phyloP scores from a whole-genome alignment of 108 stramenopile species.

The Bacterosira constricta region DNA sequence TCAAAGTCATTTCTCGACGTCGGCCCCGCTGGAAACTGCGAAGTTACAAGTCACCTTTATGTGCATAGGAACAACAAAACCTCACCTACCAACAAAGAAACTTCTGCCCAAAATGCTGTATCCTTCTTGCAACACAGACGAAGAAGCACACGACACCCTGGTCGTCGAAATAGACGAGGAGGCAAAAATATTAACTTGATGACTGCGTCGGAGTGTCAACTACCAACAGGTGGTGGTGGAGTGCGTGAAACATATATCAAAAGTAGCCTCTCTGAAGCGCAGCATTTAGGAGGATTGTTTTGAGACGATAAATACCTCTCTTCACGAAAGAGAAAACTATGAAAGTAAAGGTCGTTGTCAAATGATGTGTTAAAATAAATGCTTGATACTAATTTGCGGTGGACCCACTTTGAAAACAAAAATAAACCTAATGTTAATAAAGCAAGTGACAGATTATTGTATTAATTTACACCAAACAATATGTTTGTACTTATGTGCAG shows the following conservation, averaged over 20 bases:
- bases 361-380: too few species aligned
- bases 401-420: too few species aligned
- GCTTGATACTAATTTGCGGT: too few species aligned
- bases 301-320: too few species aligned
- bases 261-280: slow-evolving; percentile 34
- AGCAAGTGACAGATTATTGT: too few species aligned
- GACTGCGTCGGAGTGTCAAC: slow-evolving; percentile 36
- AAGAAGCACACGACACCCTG: background rate
- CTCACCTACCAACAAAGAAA: background rate
- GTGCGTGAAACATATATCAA: slow-evolving; percentile 19
- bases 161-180: background rate
- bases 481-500: too few species aligned
- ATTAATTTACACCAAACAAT: too few species aligned
- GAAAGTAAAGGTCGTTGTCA: too few species aligned
- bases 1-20: slow-evolving; percentile 14
- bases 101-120: slow-evolving; percentile 4
- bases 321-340: too few species aligned
- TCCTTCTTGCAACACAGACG: slow-evolving; percentile 8
- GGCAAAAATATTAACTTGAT: slow-evolving; percentile 15
- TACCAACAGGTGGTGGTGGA: background rate
- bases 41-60: background rate
- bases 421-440: too few species aligned
- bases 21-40: slow-evolving; percentile 13
- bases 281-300: slow-evolving; percentile 40
- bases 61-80: background rate